These are phyloP conservation scores for Panellus pusillus DNA, from an alignment of 768 basidiomycete genomes.

Conservation along the genomic window DNA sequence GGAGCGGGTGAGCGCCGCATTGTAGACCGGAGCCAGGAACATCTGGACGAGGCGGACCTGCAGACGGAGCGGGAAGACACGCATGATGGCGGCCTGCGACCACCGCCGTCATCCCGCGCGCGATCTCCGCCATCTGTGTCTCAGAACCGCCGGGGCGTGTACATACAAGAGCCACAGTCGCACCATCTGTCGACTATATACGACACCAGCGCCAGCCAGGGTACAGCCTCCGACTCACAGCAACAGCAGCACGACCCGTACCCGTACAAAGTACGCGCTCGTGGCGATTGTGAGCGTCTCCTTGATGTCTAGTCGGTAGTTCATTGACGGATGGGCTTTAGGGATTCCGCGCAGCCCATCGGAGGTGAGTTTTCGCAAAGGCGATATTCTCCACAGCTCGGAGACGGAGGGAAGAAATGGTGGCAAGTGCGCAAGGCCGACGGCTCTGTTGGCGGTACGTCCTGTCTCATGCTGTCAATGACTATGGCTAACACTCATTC, in stretches of 20 bases:
- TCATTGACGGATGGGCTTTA: constrained; percentile 49
- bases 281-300: constrained; percentile 14
- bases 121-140: constrained; percentile 7
- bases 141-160: constrained; percentile 12
- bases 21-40: constrained; percentile 2
- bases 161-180: constrained; percentile 4
- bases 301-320: constrained; percentile 6
- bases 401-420: constrained; percentile 62
- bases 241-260: constrained; percentile 1
- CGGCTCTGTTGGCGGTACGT: constrained; percentile 54
- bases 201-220: neutral
- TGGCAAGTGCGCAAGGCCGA: constrained; percentile 66
- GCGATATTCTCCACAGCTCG: constrained; percentile 70
- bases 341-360: constrained; percentile 53
- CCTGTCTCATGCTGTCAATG: neutral
- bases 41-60: neutral
- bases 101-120: too few relatives aligned
- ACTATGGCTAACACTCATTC: neutral
- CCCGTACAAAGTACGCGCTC: constrained; percentile 16
- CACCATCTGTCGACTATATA: constrained; percentile 19
- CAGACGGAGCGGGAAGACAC: neutral
- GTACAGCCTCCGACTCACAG: neutral
- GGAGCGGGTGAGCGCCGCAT: constrained; percentile 6
- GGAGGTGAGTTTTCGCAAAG: constrained; percentile 73
- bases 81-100: neutral